Evolutionary conservation across 2,329 filamentous ascomycete species (phyloP).

Genomic region (Arthrobotrys musiformis): DNA sequence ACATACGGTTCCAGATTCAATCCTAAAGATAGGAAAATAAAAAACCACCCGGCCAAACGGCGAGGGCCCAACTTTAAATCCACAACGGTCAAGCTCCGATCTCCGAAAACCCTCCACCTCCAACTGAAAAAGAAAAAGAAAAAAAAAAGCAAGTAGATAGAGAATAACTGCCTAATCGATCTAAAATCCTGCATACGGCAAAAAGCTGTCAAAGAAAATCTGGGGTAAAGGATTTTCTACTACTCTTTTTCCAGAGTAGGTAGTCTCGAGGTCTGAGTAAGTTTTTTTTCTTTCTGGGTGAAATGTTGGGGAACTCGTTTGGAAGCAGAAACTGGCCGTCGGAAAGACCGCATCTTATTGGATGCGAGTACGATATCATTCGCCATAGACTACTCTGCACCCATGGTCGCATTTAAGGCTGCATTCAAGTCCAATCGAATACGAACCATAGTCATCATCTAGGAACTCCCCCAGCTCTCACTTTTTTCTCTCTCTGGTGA

Average conservation of each 20-base stretch:
- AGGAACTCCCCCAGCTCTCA: slow-evolving; percentile 5
- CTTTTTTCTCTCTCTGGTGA: neutral
- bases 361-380: neutral
- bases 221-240: too few species aligned
- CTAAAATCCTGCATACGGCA: neutral
- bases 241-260: too few species aligned
- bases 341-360: slow-evolving; percentile 19
- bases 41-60: slow-evolving; percentile 50
- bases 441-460: neutral
- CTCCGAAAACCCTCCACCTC: neutral
- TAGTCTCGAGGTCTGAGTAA: neutral
- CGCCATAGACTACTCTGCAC: neutral
- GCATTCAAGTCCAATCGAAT: slow-evolving; percentile 18
- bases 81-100: slow-evolving; percentile 52
- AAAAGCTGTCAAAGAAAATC: slow-evolving; percentile 13
- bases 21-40: slow-evolving; percentile 16
- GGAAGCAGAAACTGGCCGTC: slow-evolving; percentile 32
- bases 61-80: slow-evolving; percentile 36
- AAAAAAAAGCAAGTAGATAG: neutral
- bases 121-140: neutral
- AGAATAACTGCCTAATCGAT: neutral
- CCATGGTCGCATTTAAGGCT: slow-evolving; percentile 35
- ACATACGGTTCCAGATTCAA: neutral
- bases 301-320: slow-evolving; percentile 16
- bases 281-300: neutral